Percentiles rank a stretch among this genome's conserved stretches.
These are phyloP conservation scores for Wickerhamomyces mucosus DNA, from an alignment of 805 yeast genomes.

Conservation along the genomic window DNA sequence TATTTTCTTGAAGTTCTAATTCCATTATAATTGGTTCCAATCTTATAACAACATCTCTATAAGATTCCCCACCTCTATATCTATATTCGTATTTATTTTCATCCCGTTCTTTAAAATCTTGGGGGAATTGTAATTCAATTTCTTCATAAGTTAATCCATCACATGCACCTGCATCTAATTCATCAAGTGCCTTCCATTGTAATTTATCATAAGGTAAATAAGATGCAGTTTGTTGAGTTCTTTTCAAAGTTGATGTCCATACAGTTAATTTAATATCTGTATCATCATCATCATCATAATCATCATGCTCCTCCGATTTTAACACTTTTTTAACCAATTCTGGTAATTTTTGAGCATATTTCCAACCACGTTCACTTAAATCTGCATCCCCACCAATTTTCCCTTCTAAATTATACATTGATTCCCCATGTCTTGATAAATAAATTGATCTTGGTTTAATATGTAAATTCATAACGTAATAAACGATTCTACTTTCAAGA, in stretches of 20 bases:
- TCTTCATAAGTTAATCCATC: slow-evolving; percentile 97
- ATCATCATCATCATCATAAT: slow-evolving; percentile 23
- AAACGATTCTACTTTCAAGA: slow-evolving; percentile 85
- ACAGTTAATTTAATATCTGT: slow-evolving; percentile 64
- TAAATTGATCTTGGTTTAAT: slow-evolving; percentile 88
- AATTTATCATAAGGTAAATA: slow-evolving; percentile 71
- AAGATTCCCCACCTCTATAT: slow-evolving; percentile 95
- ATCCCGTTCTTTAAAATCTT: slow-evolving; percentile 92
- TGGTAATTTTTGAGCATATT: slow-evolving; percentile 77
- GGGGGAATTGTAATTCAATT: slow-evolving; percentile 76
- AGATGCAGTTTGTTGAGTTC: slow-evolving; percentile 91
- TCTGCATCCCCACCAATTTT: slow-evolving; percentile 94
- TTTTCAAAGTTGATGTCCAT: slow-evolving; percentile 87
- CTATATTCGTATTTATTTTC: slow-evolving; percentile 93
- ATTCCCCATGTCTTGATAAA: slow-evolving; percentile 95
- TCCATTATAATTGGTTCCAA: slow-evolving; percentile 98
- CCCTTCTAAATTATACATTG: slow-evolving; percentile 84
- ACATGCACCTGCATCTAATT: slow-evolving; percentile 94
- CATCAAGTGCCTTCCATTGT: slow-evolving; percentile 96
- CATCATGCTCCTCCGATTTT: slow-evolving; percentile 25
- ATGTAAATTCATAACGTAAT: slow-evolving; percentile 92
- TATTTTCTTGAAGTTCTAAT: slow-evolving; percentile 92
- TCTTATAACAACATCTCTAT: slow-evolving; percentile 89
- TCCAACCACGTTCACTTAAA: slow-evolving; percentile 72
- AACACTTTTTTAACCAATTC: slow-evolving; percentile 48